Evolutionary conservation across 192 early-diverging fungal species (phyloP).

Genomic region (Coemansia sp.): DNA sequence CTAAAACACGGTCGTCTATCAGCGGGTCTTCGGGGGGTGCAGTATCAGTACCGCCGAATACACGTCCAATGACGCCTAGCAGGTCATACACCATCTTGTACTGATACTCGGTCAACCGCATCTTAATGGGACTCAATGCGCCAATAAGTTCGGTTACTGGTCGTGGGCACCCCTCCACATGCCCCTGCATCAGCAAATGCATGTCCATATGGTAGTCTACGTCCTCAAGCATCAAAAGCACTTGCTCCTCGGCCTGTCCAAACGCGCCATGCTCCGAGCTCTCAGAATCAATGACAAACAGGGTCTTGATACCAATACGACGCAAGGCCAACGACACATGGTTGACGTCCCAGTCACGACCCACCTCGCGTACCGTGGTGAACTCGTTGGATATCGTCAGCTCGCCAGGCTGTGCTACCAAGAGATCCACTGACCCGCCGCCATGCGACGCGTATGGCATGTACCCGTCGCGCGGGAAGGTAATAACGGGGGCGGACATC

Average conservation of each 20-base stretch:
- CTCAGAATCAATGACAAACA: slow-evolving; percentile 55
- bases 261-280: slow-evolving; percentile 51
- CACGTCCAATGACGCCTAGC: slow-evolving; percentile 36
- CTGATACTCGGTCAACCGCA: slow-evolving; percentile 81
- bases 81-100: slow-evolving; percentile 78
- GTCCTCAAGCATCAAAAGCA: slow-evolving; percentile 81
- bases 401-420: slow-evolving; percentile 83
- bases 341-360: slow-evolving; percentile 62
- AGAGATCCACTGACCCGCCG: slow-evolving; percentile 55
- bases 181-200: slow-evolving; percentile 62
- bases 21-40: slow-evolving; percentile 29
- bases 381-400: slow-evolving; percentile 85
- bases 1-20: slow-evolving; percentile 28
- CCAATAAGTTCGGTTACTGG: slow-evolving; percentile 69
- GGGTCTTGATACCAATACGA: slow-evolving; percentile 61
- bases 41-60: slow-evolving; percentile 33
- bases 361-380: slow-evolving; percentile 49
- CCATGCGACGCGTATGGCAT: slow-evolving; percentile 29
- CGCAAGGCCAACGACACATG: slow-evolving; percentile 65
- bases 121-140: slow-evolving; percentile 71
- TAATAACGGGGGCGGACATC: slow-evolving; percentile 84
- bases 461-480: slow-evolving; percentile 68
- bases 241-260: slow-evolving; percentile 48
- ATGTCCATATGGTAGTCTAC: slow-evolving; percentile 73
- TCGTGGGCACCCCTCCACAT: slow-evolving; percentile 57